Conservation (phyloP, 805 yeast genomes). For the Alloascoidea africana region DNA sequence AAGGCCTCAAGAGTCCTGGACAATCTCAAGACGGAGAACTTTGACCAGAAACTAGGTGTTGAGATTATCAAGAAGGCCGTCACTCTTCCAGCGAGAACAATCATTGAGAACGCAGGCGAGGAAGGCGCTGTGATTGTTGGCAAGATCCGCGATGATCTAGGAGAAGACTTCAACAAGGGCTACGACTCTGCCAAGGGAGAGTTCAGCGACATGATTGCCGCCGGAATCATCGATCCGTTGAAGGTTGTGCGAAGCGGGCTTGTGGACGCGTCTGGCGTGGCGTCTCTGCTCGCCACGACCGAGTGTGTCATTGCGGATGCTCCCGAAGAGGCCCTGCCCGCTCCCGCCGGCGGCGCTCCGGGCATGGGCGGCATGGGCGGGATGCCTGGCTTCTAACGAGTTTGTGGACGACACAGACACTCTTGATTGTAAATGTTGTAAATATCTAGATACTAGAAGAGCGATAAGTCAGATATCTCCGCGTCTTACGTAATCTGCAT, state of each 20-base stretch:
- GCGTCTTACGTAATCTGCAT: too few species aligned
- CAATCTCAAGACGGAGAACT: slow-evolving; percentile 50
- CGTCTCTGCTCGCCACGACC: slow-evolving; percentile 91
- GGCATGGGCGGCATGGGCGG: slow-evolving; percentile 59
- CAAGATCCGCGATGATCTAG: slow-evolving; percentile 51
- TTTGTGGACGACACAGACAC: too few species aligned
- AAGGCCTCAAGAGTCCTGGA: slow-evolving; percentile 78
- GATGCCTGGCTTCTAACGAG: too few species aligned
- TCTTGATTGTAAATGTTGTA: too few species aligned
- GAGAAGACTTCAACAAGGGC: slow-evolving; percentile 73
- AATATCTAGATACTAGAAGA: too few species aligned
- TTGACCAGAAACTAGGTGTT: slow-evolving; percentile 94
- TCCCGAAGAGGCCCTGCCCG: slow-evolving; percentile 56
- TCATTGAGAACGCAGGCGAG: slow-evolving; percentile 92
- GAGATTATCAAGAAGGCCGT: slow-evolving; percentile 86
- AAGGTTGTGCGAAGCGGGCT: slow-evolving; percentile 94
- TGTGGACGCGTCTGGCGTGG: slow-evolving; percentile 95
- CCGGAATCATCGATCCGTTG: slow-evolving; percentile 97
- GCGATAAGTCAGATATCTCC: too few species aligned
- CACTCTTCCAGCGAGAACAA: slow-evolving; percentile 89
- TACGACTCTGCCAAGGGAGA: slow-evolving; percentile 88
- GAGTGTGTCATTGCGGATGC: slow-evolving; percentile 97
- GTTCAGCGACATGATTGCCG: slow-evolving; percentile 88
- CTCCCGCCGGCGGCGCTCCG: slow-evolving; percentile 36
- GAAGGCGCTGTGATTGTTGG: slow-evolving; percentile 97